A percentile compares a stretch with the other conserved stretches of the same genome.
Evolutionary conservation across 768 basidiomycete genomes (phyloP).

Genomic region (Pleurotus platypus): DNA sequence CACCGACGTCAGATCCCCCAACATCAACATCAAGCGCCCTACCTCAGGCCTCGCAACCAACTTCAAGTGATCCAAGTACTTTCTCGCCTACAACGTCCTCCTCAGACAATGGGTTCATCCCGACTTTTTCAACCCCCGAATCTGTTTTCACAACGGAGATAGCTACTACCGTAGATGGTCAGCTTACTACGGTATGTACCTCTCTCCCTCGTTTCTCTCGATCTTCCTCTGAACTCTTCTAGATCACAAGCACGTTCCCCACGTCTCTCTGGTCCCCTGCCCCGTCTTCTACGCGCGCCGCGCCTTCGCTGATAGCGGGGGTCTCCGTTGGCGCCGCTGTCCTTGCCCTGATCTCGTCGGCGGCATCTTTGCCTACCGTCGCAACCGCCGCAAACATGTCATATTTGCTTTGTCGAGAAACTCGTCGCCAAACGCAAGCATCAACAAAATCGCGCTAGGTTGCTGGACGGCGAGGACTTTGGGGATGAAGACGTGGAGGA

Average conservation of each 20-base stretch:
- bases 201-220: not conserved
- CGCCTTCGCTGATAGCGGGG: conserved; percentile 5
- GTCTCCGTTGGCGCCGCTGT: not conserved
- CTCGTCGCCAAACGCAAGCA: not conserved
- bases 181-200: conserved; percentile 7
- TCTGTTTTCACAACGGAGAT: not conserved
- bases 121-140: not conserved
- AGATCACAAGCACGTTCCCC: conserved; percentile 8
- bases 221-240: not conserved
- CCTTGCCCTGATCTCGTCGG: conserved; percentile 2
- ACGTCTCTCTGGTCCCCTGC: conserved; percentile 6
- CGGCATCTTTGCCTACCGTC: conserved; percentile 5
- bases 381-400: not conserved
- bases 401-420: conserved; percentile 2
- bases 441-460: not conserved
- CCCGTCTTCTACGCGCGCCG: not conserved
- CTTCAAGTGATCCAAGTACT: not conserved
- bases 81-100: not conserved
- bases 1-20: not conserved
- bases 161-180: conserved; percentile 8
- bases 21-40: not conserved
- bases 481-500: not conserved
- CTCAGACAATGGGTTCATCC: not conserved
- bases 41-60: not conserved
- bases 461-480: conserved; percentile 10